Evolutionary conservation across 768 basidiomycete genomes (phyloP).

Genomic region (Podaxis sp.): DNA sequence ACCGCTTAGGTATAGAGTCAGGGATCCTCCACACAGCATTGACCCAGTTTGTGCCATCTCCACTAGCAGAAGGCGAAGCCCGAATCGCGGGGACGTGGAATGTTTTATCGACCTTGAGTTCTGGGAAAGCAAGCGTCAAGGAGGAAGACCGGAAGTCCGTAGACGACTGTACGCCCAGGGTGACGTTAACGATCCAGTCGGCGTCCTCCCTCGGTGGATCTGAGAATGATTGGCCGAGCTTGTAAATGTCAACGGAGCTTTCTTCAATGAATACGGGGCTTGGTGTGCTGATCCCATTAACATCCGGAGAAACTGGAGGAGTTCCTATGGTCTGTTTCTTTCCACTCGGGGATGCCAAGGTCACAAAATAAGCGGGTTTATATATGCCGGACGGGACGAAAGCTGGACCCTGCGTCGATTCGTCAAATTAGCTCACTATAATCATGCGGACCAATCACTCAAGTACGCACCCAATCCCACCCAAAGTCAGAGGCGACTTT

Average conservation of each 20-base stretch:
- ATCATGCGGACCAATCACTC: neutral
- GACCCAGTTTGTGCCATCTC: slow-evolving; percentile 35
- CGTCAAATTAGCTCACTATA: neutral
- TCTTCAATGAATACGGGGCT: slow-evolving; percentile 48
- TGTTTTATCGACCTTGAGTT: slow-evolving; percentile 35
- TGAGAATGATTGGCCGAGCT: slow-evolving; percentile 47
- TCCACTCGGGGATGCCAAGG: slow-evolving; percentile 28
- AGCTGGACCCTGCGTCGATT: slow-evolving; percentile 46
- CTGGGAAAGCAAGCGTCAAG: slow-evolving; percentile 45
- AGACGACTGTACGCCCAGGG: slow-evolving; percentile 47
- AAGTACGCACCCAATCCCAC: slow-evolving; percentile 59
- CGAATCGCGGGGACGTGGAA: slow-evolving; percentile 33
- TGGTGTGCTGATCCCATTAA: slow-evolving; percentile 17
- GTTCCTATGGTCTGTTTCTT: slow-evolving; percentile 21
- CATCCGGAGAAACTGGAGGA: slow-evolving; percentile 23
- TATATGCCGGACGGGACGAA: slow-evolving; percentile 56
- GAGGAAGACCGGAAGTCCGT: slow-evolving; percentile 31
- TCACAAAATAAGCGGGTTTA: slow-evolving; percentile 55
- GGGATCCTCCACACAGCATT: slow-evolving; percentile 45
- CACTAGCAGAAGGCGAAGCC: slow-evolving; percentile 24
- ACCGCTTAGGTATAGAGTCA: slow-evolving; percentile 45
- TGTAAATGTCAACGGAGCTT: slow-evolving; percentile 54
- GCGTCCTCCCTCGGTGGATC: slow-evolving; percentile 44
- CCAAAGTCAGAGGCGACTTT: slow-evolving; percentile 58
- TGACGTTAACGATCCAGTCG: slow-evolving; percentile 57